These are phyloP conservation scores for Blyttiomyces sp. DNA, from an alignment of 371 early-diverging fungal species.

Conservation along the genomic window DNA sequence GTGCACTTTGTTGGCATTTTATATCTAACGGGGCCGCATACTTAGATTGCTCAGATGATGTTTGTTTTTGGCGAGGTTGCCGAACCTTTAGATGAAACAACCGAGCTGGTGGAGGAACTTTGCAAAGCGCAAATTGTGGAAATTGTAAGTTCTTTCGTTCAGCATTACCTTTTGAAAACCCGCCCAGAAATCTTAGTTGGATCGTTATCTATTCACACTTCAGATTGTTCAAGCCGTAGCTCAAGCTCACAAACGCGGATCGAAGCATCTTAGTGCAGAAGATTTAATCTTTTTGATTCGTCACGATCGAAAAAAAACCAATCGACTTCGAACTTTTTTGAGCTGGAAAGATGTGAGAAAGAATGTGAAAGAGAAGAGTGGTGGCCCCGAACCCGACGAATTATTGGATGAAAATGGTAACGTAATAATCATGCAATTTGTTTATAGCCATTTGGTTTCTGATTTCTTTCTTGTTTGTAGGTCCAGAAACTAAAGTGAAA, in stretches of 20 bases:
- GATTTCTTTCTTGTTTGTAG: background rate
- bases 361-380: slow-evolving; percentile 67
- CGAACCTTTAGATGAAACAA: slow-evolving; percentile 84
- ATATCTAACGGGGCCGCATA: too few species aligned
- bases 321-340: slow-evolving; percentile 83
- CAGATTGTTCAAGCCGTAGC: slow-evolving; percentile 82
- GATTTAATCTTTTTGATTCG: slow-evolving; percentile 96
- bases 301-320: slow-evolving; percentile 89
- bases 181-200: too few species aligned
- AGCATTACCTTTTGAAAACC: too few species aligned
- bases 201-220: background rate
- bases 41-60: slow-evolving; percentile 98
- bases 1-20: background rate
- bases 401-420: slow-evolving; percentile 38
- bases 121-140: slow-evolving; percentile 93
- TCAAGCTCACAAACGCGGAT: slow-evolving; percentile 77
- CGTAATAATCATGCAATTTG: background rate
- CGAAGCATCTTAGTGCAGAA: slow-evolving; percentile 81
- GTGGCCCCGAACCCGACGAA: slow-evolving; percentile 45
- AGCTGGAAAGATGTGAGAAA: slow-evolving; percentile 96
- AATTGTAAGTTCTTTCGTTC: too few species aligned
- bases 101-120: slow-evolving; percentile 78
- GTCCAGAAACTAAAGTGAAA: slow-evolving; percentile 49
- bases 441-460: slow-evolving; percentile 1
- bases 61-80: slow-evolving; percentile 94